phyloP scores from a whole-genome alignment of 495 filamentous ascomycete genomes.

The Halenospora varia region DNA sequence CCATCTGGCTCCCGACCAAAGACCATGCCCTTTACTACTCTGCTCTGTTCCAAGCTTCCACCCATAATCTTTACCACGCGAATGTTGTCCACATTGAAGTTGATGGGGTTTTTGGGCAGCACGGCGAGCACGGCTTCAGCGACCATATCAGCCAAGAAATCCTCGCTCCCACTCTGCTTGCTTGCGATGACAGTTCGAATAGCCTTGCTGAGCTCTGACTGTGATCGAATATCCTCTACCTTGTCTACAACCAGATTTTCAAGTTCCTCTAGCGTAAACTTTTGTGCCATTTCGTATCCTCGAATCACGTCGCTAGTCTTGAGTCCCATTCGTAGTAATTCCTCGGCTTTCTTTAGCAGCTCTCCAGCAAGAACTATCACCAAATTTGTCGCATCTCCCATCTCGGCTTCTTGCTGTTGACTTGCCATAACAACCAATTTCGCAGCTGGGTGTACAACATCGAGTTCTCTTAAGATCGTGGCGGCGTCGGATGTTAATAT shows the following conservation, averaged over 20 bases:
- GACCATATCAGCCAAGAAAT: constrained; percentile 78
- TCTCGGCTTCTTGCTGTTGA: constrained; percentile 98
- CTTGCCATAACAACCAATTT: constrained; percentile 99
- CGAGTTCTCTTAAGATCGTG: constrained; percentile 93
- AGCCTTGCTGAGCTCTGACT: constrained; percentile 86
- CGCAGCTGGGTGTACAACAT: constrained; percentile 97
- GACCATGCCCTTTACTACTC: constrained; percentile 97
- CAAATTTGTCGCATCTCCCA: constrained; percentile 97
- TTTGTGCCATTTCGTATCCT: constrained; percentile 92
- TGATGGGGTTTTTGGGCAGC: constrained; percentile 91
- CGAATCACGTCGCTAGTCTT: constrained; percentile 95
- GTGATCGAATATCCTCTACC: constrained; percentile 74
- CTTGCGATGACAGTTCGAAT: constrained; percentile 92
- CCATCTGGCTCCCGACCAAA: constrained; percentile 91
- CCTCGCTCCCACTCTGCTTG: constrained; percentile 93
- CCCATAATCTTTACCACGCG: constrained; percentile 99
- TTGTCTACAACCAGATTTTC: constrained; percentile 91
- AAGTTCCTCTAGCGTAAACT: constrained; percentile 76
- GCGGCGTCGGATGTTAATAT: constrained; percentile 97
- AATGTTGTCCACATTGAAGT: constrained; percentile 99
- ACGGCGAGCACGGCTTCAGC: constrained; percentile 92
- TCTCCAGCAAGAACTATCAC: constrained; percentile 96
- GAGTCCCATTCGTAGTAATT: constrained; percentile 88
- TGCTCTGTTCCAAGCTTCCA: constrained; percentile 85
- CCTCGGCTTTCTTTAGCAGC: constrained; percentile 94